phyloP scores from a whole-genome alignment of 148 eudicot species.

The Diospyros lotus region DNA sequence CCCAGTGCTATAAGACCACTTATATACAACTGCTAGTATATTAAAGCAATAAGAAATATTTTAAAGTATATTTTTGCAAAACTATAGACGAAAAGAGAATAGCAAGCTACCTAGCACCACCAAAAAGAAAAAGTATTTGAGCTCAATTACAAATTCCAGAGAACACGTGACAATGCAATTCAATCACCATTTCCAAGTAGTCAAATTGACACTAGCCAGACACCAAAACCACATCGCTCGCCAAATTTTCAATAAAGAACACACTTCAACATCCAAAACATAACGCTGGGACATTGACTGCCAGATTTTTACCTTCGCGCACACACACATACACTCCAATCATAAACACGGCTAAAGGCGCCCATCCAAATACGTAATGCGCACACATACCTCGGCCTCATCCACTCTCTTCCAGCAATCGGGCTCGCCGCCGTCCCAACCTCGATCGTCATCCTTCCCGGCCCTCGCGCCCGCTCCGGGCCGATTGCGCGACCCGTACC shows the following conservation, averaged over 20 bases:
- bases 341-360: no score
- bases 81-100: neutral
- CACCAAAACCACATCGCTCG: neutral
- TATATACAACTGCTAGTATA: neutral
- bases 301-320: neutral
- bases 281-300: neutral
- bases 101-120: neutral
- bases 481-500: conserved; percentile 25
- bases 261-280: neutral
- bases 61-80: neutral
- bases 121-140: neutral
- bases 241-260: neutral
- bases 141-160: neutral
- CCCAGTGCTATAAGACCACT: neutral
- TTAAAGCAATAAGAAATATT: neutral
- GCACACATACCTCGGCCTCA: conserved; percentile 75
- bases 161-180: neutral
- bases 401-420: conserved; percentile 84
- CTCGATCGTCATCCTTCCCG: conserved; percentile 51
- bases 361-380: neutral
- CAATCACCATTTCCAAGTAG: neutral
- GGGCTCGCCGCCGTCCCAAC: conserved; percentile 88
- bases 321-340: neutral
- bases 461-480: conserved; percentile 21
- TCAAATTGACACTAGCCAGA: neutral